Conservation (phyloP, 225 moss, liverwort and hornwort genomes). For the Asterella californica region DNA sequence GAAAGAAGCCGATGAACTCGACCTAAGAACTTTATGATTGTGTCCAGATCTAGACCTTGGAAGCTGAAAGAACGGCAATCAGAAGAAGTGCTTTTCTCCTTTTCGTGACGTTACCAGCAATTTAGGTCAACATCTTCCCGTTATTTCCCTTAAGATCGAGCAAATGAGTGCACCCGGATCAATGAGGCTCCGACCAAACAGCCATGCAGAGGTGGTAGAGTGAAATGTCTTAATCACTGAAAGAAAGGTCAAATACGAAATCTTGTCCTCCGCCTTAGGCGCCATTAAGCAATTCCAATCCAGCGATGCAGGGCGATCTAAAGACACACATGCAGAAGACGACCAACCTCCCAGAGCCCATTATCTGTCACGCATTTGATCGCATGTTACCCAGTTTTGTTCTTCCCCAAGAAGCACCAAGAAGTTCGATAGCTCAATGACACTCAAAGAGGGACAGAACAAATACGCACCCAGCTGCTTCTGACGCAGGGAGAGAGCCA, state of each 20-base stretch:
- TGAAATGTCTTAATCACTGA: neutral
- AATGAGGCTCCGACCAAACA: neutral
- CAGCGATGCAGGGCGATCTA: neutral
- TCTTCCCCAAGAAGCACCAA: neutral
- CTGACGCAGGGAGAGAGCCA: slow-evolving; percentile 99
- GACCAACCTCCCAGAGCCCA: neutral
- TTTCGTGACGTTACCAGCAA: neutral
- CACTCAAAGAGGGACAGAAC: neutral
- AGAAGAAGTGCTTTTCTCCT: neutral
- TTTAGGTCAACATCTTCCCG: neutral
- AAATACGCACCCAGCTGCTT: slow-evolving; percentile 79
- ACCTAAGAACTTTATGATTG: neutral
- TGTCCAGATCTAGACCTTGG: neutral
- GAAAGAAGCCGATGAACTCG: neutral
- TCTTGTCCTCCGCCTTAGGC: neutral
- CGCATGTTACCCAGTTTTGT: neutral
- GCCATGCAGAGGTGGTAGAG: neutral
- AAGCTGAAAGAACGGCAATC: neutral
- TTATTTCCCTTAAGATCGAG: neutral
- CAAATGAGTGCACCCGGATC: neutral
- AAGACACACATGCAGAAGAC: neutral
- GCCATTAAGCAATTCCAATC: neutral
- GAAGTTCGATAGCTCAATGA: neutral
- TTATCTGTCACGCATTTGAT: neutral
- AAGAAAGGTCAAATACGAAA: neutral